Percentiles rank a stretch among this genome's conserved stretches.
Evolutionary conservation across 257 asterid species (phyloP).

Genomic region (Striga asiatica): DNA sequence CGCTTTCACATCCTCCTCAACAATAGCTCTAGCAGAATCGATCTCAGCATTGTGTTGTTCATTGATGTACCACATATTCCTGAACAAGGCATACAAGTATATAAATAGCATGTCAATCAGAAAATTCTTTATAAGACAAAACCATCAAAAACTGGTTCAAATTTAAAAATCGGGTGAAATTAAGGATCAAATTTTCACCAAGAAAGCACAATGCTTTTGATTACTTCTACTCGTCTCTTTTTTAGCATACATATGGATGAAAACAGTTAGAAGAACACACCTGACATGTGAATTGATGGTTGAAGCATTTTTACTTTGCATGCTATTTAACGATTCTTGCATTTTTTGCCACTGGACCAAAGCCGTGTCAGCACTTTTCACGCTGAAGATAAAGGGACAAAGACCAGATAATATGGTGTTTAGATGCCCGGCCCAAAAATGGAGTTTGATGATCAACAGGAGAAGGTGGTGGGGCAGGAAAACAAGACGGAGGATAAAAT

Average conservation of each 20-base stretch:
- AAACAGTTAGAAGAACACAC: constrained; percentile 23
- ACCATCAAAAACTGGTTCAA: not conserved
- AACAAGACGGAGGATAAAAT: not conserved
- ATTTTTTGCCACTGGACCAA: constrained; percentile 32
- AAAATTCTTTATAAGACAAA: not conserved
- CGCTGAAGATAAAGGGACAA: constrained; percentile 27
- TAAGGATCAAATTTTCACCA: not conserved
- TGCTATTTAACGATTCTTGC: constrained; percentile 38
- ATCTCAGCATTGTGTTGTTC: constrained; percentile 58
- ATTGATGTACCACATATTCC: constrained; percentile 39
- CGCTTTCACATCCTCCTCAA: constrained; percentile 45
- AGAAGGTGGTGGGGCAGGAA: not conserved
- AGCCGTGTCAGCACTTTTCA: constrained; percentile 44
- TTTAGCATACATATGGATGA: not conserved
- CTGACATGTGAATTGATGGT: constrained; percentile 40
- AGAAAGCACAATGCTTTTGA: not conserved
- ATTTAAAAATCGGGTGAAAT: not conserved
- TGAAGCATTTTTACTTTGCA: constrained; percentile 46
- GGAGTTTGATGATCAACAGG: not conserved
- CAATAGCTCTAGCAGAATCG: constrained; percentile 41
- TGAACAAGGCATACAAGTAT: constrained; percentile 22
- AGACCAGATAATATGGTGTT: not conserved
- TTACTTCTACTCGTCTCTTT: not conserved
- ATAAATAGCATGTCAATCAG: not conserved
- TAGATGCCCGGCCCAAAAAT: not conserved